Percentiles rank a stretch among this genome's conserved stretches.
These are phyloP conservation scores for Salvia rosmarinus DNA, from an alignment of 257 asterid genomes.

Conservation along the genomic window DNA sequence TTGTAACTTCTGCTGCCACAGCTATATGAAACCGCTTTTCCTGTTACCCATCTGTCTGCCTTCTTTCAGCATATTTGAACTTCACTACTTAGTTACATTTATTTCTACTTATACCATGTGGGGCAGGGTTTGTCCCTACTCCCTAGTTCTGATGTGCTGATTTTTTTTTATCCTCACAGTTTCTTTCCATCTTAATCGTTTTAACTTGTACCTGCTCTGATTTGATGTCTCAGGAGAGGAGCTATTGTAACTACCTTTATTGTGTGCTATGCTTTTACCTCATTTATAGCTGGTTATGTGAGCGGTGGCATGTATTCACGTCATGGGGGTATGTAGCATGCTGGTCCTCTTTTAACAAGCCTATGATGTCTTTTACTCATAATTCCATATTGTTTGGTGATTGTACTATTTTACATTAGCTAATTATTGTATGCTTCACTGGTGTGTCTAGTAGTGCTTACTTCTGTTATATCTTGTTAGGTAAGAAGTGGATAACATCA, in stretches of 20 bases:
- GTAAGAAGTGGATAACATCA: constrained; percentile 80
- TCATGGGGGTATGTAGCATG: constrained; percentile 63
- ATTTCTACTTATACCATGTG: neutral
- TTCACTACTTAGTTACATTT: neutral
- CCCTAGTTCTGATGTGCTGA: neutral
- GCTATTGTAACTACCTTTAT: constrained; percentile 76
- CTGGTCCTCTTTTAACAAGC: neutral
- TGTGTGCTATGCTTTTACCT: constrained; percentile 81
- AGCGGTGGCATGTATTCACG: constrained; percentile 90
- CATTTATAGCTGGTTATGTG: constrained; percentile 84
- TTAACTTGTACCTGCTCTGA: constrained; percentile 22
- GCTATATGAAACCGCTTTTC: neutral
- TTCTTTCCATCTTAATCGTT: constrained; percentile 10
- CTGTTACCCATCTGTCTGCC: neutral
- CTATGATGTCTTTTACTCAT: neutral
- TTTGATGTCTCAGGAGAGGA: constrained; percentile 74
- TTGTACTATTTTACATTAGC: neutral
- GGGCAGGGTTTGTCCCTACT: constrained; percentile 6
- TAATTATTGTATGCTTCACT: neutral
- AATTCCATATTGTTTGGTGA: constrained; percentile 10
- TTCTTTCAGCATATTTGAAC: neutral
- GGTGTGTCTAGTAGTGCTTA: constrained; percentile 17
- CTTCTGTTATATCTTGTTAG: constrained; percentile 44
- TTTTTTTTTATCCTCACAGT: neutral
- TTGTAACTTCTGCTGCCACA: neutral